A percentile compares a stretch with the other conserved stretches of the same genome.
phyloP scores from a whole-genome alignment of 2,329 filamentous ascomycete species.

The Knoxdaviesia capensis region DNA sequence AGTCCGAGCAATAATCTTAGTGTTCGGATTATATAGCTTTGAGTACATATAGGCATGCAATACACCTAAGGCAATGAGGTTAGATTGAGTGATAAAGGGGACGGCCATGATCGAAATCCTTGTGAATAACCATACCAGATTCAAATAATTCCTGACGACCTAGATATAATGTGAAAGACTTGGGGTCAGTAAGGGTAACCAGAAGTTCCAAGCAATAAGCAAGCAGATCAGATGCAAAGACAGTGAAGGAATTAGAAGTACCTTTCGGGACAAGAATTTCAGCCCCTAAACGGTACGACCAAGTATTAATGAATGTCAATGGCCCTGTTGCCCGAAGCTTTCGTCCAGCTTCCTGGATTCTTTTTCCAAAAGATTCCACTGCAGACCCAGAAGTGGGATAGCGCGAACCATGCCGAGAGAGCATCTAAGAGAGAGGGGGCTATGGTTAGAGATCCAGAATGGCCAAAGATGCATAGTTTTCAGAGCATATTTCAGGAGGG shows the following conservation, averaged over 20 bases:
- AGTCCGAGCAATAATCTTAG: slow-evolving; percentile 53
- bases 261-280: slow-evolving; percentile 53
- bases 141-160: slow-evolving; percentile 53
- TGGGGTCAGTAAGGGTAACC: too few species aligned
- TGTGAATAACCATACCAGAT: slow-evolving; percentile 19
- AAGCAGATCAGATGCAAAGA: neutral
- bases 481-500: too few species aligned
- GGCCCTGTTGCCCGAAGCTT: slow-evolving; percentile 34
- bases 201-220: neutral
- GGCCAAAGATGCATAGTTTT: neutral
- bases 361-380: slow-evolving; percentile 32
- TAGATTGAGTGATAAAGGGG: neutral
- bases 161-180: slow-evolving; percentile 1
- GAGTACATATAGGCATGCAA: slow-evolving; percentile 56
- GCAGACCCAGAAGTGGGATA: slow-evolving; percentile 46
- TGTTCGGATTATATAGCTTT: slow-evolving; percentile 48
- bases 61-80: slow-evolving; percentile 21
- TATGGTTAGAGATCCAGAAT: neutral
- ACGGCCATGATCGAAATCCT: too few species aligned
- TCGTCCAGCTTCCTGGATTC: slow-evolving; percentile 31
- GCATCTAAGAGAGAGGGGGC: slow-evolving; percentile 27
- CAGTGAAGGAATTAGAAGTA: neutral
- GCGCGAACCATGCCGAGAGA: slow-evolving; percentile 52
- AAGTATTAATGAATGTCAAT: slow-evolving; percentile 46
- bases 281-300: slow-evolving; percentile 47